A percentile compares a stretch with the other conserved stretches of the same genome.
Evolutionary conservation across 257 asterid genomes (phyloP).

Genomic region (Solanum peruvianum): DNA sequence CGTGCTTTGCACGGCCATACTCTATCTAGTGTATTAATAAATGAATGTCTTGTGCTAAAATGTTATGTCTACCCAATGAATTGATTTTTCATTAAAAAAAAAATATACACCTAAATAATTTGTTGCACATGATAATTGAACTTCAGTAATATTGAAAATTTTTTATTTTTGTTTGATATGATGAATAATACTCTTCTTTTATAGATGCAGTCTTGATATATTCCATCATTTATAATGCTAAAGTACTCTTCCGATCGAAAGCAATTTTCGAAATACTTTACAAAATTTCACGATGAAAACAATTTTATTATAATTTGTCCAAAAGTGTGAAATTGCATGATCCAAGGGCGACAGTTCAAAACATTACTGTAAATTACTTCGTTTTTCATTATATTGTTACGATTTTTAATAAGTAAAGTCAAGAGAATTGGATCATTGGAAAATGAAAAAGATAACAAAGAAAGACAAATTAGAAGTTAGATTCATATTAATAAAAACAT

Average conservation of each 20-base stretch:
- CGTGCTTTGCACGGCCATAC: no score
- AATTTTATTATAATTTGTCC: background rate
- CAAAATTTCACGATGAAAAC: background rate
- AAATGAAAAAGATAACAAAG: no score
- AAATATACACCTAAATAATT: background rate
- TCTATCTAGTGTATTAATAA: background rate
- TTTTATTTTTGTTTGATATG: background rate
- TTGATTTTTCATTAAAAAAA: background rate
- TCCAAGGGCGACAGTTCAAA: background rate
- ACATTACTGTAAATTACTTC: background rate
- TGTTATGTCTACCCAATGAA: background rate
- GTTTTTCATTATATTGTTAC: background rate
- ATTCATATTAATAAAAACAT: background rate
- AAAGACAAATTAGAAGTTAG: no score
- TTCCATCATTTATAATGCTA: conserved; percentile 14
- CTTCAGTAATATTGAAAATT: background rate
- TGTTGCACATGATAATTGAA: background rate
- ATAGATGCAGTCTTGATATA: background rate
- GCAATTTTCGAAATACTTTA: background rate
- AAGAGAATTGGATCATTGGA: no score
- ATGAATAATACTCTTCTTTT: background rate
- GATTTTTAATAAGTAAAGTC: background rate
- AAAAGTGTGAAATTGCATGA: background rate
- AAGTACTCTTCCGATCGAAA: background rate
- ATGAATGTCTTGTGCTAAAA: background rate